Evolutionary conservation across 2,329 filamentous ascomycete genomes (phyloP), one percentile per base, ranked within the genome.

Genomic region (Cadophora luteo-olivacea): DNA sequence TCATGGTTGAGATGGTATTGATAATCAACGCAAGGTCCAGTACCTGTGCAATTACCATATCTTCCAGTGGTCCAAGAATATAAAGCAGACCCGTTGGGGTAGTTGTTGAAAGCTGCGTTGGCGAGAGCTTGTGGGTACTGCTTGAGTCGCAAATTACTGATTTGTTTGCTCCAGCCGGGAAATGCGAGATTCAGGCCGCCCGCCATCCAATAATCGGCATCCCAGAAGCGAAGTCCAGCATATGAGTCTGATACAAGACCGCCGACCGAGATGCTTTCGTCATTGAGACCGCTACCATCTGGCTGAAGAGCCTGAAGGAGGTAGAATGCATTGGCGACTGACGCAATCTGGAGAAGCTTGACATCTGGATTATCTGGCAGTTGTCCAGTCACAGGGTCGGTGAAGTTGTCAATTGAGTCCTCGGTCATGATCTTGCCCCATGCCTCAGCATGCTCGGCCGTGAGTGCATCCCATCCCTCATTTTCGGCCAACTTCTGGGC

Each of bases 1-100:
- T 92, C 90, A 8, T 89, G 88, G 72, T 92, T 92, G 48, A 92
- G 73, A 76, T 92, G 90, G 73, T 92, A 92, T 75, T 92, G 84
- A 72, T 92, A 92, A 77, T 92, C 89, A 73, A 89, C 90, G 77
- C 90, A 92, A 32, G 86, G 84, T 1, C 86, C 86, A 3, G 85
- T 86, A 1, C 82, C 77, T 8, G 90, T 92, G 74, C 90, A 92
- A 73, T 92, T 92, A 1, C 90, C 90, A 74, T 84, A 89, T 6
- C 89, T 80, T 9, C 87, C 89, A 72, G 86, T 86, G 0, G 89
- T 92, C 90, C 90, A 92, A 1, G 89, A 85, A 73, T 86, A 92
- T 0, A 89, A 84, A 0, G 89, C 88, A 24, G 88, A 86, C 6
- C 85, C 83, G 0, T 81, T 77, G 0, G 85, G 85, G 74, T 89